Evolutionary conservation across 1,284 basidiomycete species (phyloP).

Genomic region (Cutaneotrichosporon sp.): DNA sequence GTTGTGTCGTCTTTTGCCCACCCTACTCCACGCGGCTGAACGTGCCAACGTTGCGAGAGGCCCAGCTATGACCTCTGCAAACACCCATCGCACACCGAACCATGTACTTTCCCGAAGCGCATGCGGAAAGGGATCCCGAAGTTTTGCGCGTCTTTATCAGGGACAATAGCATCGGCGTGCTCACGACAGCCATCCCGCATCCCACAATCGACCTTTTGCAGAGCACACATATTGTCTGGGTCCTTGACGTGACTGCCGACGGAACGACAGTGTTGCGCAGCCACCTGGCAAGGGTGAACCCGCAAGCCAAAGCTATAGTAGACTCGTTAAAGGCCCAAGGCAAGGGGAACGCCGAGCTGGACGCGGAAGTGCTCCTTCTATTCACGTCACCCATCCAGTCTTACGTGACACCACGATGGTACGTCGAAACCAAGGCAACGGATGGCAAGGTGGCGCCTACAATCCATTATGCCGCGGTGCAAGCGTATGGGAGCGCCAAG

Average conservation of each 20-base stretch:
- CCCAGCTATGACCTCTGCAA: neutral
- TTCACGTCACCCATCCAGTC: slow-evolving; percentile 38
- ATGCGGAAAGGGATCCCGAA: slow-evolving; percentile 46
- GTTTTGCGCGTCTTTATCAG: slow-evolving; percentile 46
- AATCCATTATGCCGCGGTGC: slow-evolving; percentile 44
- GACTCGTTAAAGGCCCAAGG: slow-evolving; percentile 3
- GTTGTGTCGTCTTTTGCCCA: no score
- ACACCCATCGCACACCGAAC: slow-evolving; percentile 3
- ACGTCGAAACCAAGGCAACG: slow-evolving; percentile 33
- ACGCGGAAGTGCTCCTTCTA: slow-evolving; percentile 38
- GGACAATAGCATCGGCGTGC: slow-evolving; percentile 47
- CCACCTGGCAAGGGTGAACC: slow-evolving; percentile 45
- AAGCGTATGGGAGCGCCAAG: slow-evolving; percentile 38
- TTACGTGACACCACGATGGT: slow-evolving; percentile 43
- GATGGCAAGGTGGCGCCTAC: slow-evolving; percentile 45
- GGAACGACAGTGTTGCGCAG: slow-evolving; percentile 21
- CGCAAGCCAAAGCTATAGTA: slow-evolving; percentile 39
- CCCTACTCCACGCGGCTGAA: no score
- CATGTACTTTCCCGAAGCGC: slow-evolving; percentile 50
- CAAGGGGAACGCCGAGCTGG: slow-evolving; percentile 6
- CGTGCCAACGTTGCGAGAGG: no score
- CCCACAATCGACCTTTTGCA: slow-evolving; percentile 41
- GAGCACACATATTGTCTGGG: slow-evolving; percentile 49
- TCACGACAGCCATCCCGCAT: slow-evolving; percentile 46
- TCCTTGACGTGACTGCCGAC: slow-evolving; percentile 32